Conservation (phyloP, 2,329 filamentous ascomycete genomes). For the Sarocladium kiliense region DNA sequence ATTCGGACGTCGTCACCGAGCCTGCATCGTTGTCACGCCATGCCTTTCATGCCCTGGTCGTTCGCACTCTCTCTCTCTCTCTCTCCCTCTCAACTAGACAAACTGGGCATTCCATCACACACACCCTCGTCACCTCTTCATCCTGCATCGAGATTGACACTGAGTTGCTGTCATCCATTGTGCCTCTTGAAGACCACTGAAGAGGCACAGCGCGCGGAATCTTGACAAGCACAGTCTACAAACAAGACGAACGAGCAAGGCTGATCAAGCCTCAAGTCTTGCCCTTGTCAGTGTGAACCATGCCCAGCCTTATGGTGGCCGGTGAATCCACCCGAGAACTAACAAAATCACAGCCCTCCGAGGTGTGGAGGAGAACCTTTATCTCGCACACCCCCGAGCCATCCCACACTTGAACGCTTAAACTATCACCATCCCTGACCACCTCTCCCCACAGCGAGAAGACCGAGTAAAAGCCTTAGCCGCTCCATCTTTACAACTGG, state of each 20-base stretch:
- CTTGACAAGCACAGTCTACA: no score
- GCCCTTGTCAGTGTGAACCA: neutral
- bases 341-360: no score
- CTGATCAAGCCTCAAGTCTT: neutral
- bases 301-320: neutral
- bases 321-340: no score
- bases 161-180: no score
- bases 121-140: neutral
- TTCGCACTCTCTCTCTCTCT: neutral
- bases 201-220: no score
- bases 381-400: neutral
- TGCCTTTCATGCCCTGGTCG: neutral
- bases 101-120: neutral
- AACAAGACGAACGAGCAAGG: neutral
- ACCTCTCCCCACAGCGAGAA: neutral
- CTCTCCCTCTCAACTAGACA: neutral
- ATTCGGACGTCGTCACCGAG: constrained; percentile 9
- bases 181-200: no score
- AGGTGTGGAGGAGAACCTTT: neutral
- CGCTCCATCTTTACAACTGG: neutral
- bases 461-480: neutral
- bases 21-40: constrained; percentile 6
- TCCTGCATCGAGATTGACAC: no score
- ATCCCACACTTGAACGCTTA: neutral
- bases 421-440: neutral